These are phyloP conservation scores for Aristolochia contorta DNA, from an alignment of 164 flowering plant genomes.

Conservation along the genomic window DNA sequence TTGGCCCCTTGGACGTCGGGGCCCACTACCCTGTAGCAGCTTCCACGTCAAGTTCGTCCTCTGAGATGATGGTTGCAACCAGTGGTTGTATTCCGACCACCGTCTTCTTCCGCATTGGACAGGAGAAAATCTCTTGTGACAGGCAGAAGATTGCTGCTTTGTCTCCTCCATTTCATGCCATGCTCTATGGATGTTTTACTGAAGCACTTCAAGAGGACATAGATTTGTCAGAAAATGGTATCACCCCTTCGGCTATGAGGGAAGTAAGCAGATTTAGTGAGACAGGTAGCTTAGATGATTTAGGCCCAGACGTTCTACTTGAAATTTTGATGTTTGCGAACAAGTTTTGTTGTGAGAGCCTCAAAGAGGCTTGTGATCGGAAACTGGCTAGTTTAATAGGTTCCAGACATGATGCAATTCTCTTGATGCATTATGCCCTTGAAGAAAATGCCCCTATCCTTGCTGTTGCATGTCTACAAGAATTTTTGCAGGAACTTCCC, in stretches of 20 bases:
- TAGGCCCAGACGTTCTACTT: slow-evolving; percentile 47
- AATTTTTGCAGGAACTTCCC: slow-evolving; percentile 71
- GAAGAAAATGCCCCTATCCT: slow-evolving; percentile 67
- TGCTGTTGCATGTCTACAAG: slow-evolving; percentile 94
- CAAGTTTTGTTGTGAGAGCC: slow-evolving; percentile 81
- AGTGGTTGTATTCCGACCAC: not conserved
- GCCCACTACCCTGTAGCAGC: slow-evolving; percentile 16
- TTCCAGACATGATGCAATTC: slow-evolving; percentile 68
- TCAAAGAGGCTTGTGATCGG: slow-evolving; percentile 87
- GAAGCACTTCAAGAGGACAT: slow-evolving; percentile 68
- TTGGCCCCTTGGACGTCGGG: slow-evolving; percentile 55
- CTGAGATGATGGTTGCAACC: slow-evolving; percentile 12
- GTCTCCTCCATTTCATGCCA: slow-evolving; percentile 77
- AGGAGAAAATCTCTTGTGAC: slow-evolving; percentile 64
- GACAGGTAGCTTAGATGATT: slow-evolving; percentile 47
- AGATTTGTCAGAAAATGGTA: slow-evolving; percentile 74
- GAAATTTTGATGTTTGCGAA: slow-evolving; percentile 80
- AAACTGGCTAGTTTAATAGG: slow-evolving; percentile 69
- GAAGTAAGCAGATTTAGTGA: slow-evolving; percentile 52
- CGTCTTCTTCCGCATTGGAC: slow-evolving; percentile 54
- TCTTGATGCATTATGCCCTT: slow-evolving; percentile 71
- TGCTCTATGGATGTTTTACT: slow-evolving; percentile 85
- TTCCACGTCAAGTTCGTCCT: slow-evolving; percentile 3
- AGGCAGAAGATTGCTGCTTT: slow-evolving; percentile 66
- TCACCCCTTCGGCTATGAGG: slow-evolving; percentile 63